Conservation (phyloP, 352 stramenopile genomes). For the Phytophthora parvispora region DNA sequence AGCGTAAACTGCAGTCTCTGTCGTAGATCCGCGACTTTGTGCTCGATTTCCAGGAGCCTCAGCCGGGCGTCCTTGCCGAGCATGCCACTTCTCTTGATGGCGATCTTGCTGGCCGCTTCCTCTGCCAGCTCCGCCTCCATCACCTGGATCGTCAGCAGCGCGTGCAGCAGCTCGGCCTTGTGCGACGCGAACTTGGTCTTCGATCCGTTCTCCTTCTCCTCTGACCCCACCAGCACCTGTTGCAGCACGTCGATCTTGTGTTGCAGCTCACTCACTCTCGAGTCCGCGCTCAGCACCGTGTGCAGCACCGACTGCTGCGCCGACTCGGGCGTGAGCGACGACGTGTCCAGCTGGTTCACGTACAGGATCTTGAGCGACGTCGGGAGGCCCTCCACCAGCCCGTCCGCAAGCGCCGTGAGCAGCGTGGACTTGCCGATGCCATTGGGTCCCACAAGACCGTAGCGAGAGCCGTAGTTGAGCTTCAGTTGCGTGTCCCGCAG, state of each 20-base stretch:
- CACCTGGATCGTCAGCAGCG: conserved; percentile 44
- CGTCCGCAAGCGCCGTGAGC: conserved; percentile 93
- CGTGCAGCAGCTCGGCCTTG: conserved; percentile 48
- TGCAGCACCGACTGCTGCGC: conserved; percentile 47
- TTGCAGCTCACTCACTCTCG: conserved; percentile 47
- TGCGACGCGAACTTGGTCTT: conserved; percentile 32
- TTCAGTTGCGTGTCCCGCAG: conserved; percentile 78
- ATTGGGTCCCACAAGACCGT: conserved; percentile 91
- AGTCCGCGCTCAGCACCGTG: conserved; percentile 57
- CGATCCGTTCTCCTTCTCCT: conserved; percentile 1
- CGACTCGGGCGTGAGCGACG: conserved; percentile 35
- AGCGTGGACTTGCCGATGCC: conserved; percentile 94
- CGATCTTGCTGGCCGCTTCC: conserved; percentile 53
- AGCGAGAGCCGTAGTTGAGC: conserved; percentile 75
- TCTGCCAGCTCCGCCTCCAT: conserved; percentile 47
- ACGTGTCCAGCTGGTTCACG: conserved; percentile 71
- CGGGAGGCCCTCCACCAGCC: conserved; percentile 74
- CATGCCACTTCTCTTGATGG: conserved; percentile 69
- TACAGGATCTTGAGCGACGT: conserved; percentile 63
- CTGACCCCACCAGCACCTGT: conserved; percentile 26
- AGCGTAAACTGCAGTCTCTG: conserved; percentile 37
- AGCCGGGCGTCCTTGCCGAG: conserved; percentile 57
- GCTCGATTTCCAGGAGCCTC: conserved; percentile 52
- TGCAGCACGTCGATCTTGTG: conserved; percentile 50
- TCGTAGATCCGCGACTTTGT: conserved; percentile 40